Base-by-base conservation (phyloP, 1,284 basidiomycete genomes). In the Stereum hirsutum region DNA sequence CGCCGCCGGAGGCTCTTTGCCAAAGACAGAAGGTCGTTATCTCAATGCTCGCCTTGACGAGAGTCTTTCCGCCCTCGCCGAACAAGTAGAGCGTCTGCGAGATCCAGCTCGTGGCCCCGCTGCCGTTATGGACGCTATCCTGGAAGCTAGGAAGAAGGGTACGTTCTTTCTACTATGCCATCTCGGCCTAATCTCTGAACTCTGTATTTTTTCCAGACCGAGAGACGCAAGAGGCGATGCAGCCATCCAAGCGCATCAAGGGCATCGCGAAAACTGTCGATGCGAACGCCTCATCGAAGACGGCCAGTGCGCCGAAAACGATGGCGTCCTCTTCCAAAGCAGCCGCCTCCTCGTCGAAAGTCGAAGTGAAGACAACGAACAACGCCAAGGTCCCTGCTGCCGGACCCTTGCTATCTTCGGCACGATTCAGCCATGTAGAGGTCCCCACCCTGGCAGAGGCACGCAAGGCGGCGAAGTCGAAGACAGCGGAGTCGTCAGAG, bases 1-100 rank as follows among this genome's bases (percentile, higher is more conserved):
- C 28, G 77, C 83, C 8, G 87, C 74, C 10, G 76, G 70, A 5
- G 78, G 80, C 2, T 62, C 72, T 15, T 64, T 90, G 30, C 84
- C 87, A 1, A 60, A 65, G 23, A 68, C 71, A 41, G 88, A 90
- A 12, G 89, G 89, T 6, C 78, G 92, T n/a, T 90, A 91, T 65
- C 94, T 94, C 69, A 80, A 85, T 39, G 81, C 85, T 12, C 75
- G 86, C 25, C 66, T 95, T 17, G 77, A 85, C 25, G 70, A 75
- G 19, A 70, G 77, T 15, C 61, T 87, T 39, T 61, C 65, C 6
- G 68, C 73, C 1, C 64, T 95, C 21, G 66, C 69, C 49, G 62
- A 58, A 2, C 89, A 94, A 51, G 79, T 85, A 1, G 77, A 85
- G 32, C 66, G 74, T 7, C 62, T 92, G 10, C 70, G 78, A 46